A percentile compares a stretch with the other conserved stretches of the same genome.
These are phyloP conservation scores for Musa acuminata DNA, from an alignment of 176 grass and related monocot genomes.

Conservation along the genomic window DNA sequence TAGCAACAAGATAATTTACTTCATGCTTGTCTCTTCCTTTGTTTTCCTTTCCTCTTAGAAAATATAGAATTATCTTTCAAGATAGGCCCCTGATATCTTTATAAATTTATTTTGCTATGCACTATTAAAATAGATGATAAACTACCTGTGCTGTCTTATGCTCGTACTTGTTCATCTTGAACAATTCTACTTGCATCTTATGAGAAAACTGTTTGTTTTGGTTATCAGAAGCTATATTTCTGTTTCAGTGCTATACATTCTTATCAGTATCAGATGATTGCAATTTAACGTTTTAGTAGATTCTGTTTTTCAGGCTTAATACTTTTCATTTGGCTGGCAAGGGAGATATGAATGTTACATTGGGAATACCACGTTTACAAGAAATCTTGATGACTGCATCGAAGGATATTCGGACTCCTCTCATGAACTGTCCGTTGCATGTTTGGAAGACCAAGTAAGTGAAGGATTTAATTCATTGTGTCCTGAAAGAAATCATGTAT, in stretches of 20 bases:
- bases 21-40: no score
- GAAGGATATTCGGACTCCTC: conserved; percentile 50
- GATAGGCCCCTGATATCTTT: no score
- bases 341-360: conserved; percentile 90
- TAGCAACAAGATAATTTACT: no score
- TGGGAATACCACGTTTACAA: conserved; percentile 80
- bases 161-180: no score
- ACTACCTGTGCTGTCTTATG: no score
- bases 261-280: background rate
- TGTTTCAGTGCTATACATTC: background rate
- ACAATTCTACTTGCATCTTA: background rate
- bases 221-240: background rate
- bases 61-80: no score
- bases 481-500: background rate
- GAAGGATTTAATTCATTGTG: background rate
- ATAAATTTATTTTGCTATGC: no score
- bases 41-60: no score
- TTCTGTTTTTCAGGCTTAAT: conserved; percentile 54
- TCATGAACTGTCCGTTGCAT: conserved; percentile 57
- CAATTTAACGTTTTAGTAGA: background rate
- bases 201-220: background rate
- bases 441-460: conserved; percentile 26
- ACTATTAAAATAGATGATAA: no score
- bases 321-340: conserved; percentile 95
- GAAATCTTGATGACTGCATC: conserved; percentile 89